A percentile compares a stretch with the other conserved stretches of the same genome.
These are phyloP conservation scores for Globisporangium cystogenes DNA, from an alignment of 352 stramenopile species.

Conservation along the genomic window DNA sequence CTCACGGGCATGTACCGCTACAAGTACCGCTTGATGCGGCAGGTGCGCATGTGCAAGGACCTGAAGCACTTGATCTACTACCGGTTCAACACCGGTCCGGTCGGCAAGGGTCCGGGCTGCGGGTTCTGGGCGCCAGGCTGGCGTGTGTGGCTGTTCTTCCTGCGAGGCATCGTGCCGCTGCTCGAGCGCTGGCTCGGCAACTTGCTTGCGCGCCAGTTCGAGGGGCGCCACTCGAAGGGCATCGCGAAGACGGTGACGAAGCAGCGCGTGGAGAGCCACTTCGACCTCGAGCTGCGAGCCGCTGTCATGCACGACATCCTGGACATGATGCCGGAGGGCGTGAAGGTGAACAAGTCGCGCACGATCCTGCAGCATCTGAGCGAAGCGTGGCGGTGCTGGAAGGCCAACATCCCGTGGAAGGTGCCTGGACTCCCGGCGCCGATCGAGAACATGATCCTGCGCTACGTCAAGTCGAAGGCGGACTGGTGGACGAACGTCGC, in stretches of 20 bases:
- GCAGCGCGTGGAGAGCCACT: conserved; percentile 99
- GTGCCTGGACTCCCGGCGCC: conserved; percentile 98
- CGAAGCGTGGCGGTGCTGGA: conserved; percentile 98
- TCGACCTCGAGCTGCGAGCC: conserved; percentile 98
- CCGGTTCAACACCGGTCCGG: conserved; percentile 99
- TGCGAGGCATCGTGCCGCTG: conserved; percentile 97
- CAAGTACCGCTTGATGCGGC: conserved; percentile 98
- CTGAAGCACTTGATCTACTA: conserved; percentile 99
- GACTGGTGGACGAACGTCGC: conserved; percentile 99
- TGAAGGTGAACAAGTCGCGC: conserved; percentile 99
- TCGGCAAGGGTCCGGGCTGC: conserved; percentile 98
- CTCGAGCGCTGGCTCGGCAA: conserved; percentile 99
- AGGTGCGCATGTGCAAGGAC: conserved; percentile 99
- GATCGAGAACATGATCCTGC: conserved; percentile 99
- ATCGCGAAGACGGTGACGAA: conserved; percentile 99
- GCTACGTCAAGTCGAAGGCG: conserved; percentile 99
- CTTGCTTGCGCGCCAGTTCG: conserved; percentile 98
- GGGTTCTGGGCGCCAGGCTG: conserved; percentile 99
- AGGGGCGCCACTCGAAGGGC: conserved; percentile 98
- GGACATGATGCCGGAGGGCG: conserved; percentile 99
- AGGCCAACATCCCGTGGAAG: conserved; percentile 99
- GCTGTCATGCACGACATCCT: conserved; percentile 99
- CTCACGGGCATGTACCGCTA: conserved; percentile 99
- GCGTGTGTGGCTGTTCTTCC: conserved; percentile 99
- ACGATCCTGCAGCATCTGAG: conserved; percentile 98